These are phyloP conservation scores for Trapa bicornis DNA, from an alignment of 345 rosid genomes.

Conservation along the genomic window DNA sequence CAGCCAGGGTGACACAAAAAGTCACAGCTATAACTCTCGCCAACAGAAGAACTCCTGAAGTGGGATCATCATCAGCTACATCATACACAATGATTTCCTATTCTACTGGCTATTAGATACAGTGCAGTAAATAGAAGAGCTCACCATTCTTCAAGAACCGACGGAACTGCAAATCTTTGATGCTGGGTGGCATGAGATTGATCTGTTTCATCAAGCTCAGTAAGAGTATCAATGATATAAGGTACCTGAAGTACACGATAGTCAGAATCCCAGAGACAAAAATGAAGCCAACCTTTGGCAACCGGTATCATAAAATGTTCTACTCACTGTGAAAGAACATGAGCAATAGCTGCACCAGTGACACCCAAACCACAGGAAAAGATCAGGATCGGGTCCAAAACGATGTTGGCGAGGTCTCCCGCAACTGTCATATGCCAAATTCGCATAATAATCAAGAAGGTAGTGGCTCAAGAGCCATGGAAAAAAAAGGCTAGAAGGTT, in stretches of 20 bases:
- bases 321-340: slow-evolving; percentile 84
- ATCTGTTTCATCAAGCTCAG: slow-evolving; percentile 47
- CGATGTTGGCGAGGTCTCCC: slow-evolving; percentile 60
- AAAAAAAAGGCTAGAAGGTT: not conserved
- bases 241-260: slow-evolving; percentile 37
- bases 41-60: slow-evolving; percentile 45
- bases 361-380: slow-evolving; percentile 54
- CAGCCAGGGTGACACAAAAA: slow-evolving; percentile 81
- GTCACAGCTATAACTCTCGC: slow-evolving; percentile 81
- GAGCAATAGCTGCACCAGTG: slow-evolving; percentile 94
- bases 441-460: not conserved
- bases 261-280: not conserved
- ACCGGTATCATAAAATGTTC: not conserved
- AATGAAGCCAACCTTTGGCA: not conserved
- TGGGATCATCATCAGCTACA: not conserved
- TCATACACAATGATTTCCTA: not conserved
- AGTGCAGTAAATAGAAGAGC: not conserved
- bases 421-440: slow-evolving; percentile 26
- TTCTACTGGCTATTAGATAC: too few relatives aligned
- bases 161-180: slow-evolving; percentile 49
- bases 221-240: slow-evolving; percentile 53
- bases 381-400: slow-evolving; percentile 76
- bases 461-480: not conserved
- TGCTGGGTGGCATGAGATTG: slow-evolving; percentile 57
- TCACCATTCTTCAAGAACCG: slow-evolving; percentile 74